phyloP scores from a whole-genome alignment of 768 basidiomycete species.

The Trametes cubensis region DNA sequence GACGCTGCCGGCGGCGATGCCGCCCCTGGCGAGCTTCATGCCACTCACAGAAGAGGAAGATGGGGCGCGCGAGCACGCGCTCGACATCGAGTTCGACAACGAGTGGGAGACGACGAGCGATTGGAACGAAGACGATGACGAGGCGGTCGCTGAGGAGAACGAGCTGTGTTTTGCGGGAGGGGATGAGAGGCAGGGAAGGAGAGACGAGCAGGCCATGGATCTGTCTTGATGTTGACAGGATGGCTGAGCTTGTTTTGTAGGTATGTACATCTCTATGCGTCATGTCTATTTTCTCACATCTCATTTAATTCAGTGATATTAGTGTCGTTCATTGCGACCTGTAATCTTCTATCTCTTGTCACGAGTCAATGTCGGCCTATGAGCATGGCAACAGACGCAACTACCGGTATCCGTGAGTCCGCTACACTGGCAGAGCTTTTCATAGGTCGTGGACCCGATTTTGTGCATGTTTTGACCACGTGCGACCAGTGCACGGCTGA shows the following conservation, averaged over 20 bases:
- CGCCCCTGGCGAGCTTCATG: conserved; percentile 58
- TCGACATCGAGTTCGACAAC: conserved; percentile 87
- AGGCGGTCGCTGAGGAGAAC: conserved; percentile 72
- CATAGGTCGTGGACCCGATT: too few relatives aligned
- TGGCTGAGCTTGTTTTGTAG: not conserved
- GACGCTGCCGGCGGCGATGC: conserved; percentile 44
- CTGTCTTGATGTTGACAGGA: conserved; percentile 22
- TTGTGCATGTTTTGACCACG: too few relatives aligned
- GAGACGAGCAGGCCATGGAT: conserved; percentile 46
- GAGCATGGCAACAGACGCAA: too few relatives aligned
- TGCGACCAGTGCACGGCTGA: too few relatives aligned
- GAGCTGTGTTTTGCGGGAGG: conserved; percentile 63
- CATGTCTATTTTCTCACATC: too few relatives aligned
- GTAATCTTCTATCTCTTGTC: too few relatives aligned
- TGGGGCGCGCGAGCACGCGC: conserved; percentile 59
- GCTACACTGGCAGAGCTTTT: too few relatives aligned
- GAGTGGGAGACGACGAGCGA: conserved; percentile 90
- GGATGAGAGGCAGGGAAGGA: conserved; percentile 38
- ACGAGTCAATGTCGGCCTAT: too few relatives aligned
- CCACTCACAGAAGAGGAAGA: conserved; percentile 55
- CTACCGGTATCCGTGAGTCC: too few relatives aligned
- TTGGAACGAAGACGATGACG: conserved; percentile 89
- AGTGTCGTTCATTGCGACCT: too few relatives aligned
- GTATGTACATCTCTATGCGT: not conserved
- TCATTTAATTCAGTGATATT: too few relatives aligned